A percentile compares a stretch with the other conserved stretches of the same genome.
phyloP scores from a whole-genome alignment of 2,329 filamentous ascomycete species.

The Aspergillus pseudotamarii region DNA sequence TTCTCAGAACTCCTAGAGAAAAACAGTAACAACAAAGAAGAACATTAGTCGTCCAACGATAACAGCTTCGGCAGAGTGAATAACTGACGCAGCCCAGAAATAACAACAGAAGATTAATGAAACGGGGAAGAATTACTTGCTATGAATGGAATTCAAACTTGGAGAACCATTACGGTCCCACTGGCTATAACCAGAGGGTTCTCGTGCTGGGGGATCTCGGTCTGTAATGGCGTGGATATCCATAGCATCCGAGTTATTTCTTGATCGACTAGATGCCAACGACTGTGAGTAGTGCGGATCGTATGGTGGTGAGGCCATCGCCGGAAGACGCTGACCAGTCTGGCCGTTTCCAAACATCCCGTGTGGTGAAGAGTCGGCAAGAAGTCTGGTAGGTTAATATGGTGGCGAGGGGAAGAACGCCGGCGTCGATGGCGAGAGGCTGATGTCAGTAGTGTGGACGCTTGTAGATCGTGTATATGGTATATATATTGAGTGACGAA shows the following conservation, averaged over 20 bases:
- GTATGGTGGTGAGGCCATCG: constrained; percentile 24
- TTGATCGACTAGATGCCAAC: constrained; percentile 29
- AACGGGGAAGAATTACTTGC: constrained; percentile 26
- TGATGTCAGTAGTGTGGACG: constrained; percentile 7
- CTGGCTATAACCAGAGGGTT: constrained; percentile 21
- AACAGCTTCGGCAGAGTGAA: neutral
- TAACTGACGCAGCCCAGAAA: neutral
- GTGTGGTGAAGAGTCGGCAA: neutral
- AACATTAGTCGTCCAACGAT: constrained; percentile 20
- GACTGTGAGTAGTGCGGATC: constrained; percentile 30
- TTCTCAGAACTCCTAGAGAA: constrained; percentile 36
- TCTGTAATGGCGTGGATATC: constrained; percentile 38
- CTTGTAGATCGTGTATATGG: constrained; percentile 8
- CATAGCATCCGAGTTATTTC: constrained; percentile 41
- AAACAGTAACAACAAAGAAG: constrained; percentile 5
- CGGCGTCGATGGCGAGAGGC: neutral
- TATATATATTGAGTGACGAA: constrained; percentile 5
- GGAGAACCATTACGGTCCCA: constrained; percentile 36
- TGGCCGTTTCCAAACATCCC: constrained; percentile 26
- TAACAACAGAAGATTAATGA: neutral
- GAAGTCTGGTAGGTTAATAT: neutral
- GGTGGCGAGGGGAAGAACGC: neutral
- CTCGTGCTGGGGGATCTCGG: constrained; percentile 29
- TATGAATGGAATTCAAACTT: constrained; percentile 19
- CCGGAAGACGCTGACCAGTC: constrained; percentile 22